Base-by-base conservation (phyloP, 305 asterid species). In the Solanum hybrid region DNA sequence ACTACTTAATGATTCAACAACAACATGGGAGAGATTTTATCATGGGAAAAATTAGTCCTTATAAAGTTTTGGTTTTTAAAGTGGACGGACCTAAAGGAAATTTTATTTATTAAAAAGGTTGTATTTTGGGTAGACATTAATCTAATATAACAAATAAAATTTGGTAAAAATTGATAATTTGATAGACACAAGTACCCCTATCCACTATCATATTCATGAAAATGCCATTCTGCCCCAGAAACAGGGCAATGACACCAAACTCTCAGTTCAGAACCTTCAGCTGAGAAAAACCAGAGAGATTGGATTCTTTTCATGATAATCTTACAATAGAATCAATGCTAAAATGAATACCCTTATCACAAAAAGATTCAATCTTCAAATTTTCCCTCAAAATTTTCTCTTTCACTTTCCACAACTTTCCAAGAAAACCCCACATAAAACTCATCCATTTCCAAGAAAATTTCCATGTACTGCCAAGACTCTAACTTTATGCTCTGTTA, bases 271-370 rank as follows among this genome's bases (percentile, higher is more conserved):
- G 71, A 12, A 26, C 31, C 87, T 84, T 84, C 75, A 88, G 64
- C 86, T 51, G 37, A 35, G 40, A n/a, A 56, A 13, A 51, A 14
- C 29, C 51, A 88, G 24, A 88, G 38, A 51, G 66, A 32, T 35
- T n/a, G 36, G 56, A 31, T 51, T 60, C 34, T 72, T 51, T 22
- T 87, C 71, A 31, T 60, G 8, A 40, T 69, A 88, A 72, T 56
- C 14, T 88, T 80, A 31, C 76, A 75, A 36, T 78, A 86, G 92
- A 82, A 40, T 66, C 31, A 78, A 56, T 86, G 81, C 78, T 72
- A 85, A 86, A 73, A 92, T 92, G 94, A 91, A 91, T 81, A 81
- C 95, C 93, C 93, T 96, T 88, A 93, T 94, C 38, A 22, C 90
- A 79, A 93, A 90, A 56, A 91, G 90, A 89, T 91, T 93, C 77